Base-by-base conservation (phyloP, 306 rosid species). In the Delonix regia region DNA sequence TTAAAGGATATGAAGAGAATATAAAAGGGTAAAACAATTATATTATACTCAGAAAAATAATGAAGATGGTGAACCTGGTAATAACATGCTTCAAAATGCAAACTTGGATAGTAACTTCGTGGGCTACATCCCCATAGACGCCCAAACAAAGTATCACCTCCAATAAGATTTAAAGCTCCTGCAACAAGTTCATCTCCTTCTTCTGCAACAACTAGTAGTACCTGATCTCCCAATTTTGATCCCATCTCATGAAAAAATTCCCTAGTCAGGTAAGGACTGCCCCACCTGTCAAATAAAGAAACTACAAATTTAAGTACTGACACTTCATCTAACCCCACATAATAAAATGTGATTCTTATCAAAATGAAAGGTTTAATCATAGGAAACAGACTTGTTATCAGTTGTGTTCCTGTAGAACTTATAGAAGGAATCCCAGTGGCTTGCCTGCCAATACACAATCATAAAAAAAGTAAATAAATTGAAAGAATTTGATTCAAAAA, bases 51-150 rank as follows among this genome's bases (percentile, higher is more conserved):
- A 7, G 10, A 67, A 74, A 6, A 41, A 75, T 61, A 45, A 66
- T 30, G 55, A 18, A 63, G 53, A 69, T 56, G 36, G 25, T 18
- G 60, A 28, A 94, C 99, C 99, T 94, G 99, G 86, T 94, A 94
- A 81, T 94, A 94, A 74, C 99, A 94, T 59, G 99, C 94, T 89
- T 94, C 99, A 86, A 94, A 94, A 87, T 94, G 99, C 83, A 92
- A 79, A 82, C 96, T 83, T 63, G 97, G 99, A 78, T 89, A 94
- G 84, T 90, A 88, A 64, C 85, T 74, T 57, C 59, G 80, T n/a
- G 94, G 91, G 27, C 68, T 89, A 78, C 99, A 90, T 22, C 99
- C 99, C 99, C 97, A 94, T 55, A 94, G 88, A 65, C 97, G 97
- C 74, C 99, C 99, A 75, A 61, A 94, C 87, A 94, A 79, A 15